Evolutionary conservation across 306 rosid species (phyloP).

Genomic region (Acmispon strigosus): DNA sequence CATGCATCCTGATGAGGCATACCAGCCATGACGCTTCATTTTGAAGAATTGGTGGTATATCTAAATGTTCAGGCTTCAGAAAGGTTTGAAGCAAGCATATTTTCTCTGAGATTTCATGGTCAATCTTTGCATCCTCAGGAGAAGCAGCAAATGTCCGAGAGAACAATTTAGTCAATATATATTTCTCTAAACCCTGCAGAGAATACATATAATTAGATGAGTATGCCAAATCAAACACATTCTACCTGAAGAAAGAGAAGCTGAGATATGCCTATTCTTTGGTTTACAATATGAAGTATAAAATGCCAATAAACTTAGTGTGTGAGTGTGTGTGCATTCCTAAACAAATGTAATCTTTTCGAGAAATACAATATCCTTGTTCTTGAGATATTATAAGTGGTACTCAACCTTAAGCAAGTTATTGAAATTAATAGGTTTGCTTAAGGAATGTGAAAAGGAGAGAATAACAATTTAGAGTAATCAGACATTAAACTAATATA

Average conservation of each 20-base stretch:
- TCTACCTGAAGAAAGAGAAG: neutral
- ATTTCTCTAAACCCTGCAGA: conserved; percentile 64
- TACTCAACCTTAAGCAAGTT: too few relatives aligned
- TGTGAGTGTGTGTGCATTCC: too few relatives aligned
- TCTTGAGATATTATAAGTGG: too few relatives aligned
- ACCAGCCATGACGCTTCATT: conserved; percentile 68
- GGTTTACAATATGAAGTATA: too few relatives aligned
- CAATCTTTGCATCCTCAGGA: conserved; percentile 45
- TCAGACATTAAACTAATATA: too few relatives aligned
- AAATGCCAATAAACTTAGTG: too few relatives aligned
- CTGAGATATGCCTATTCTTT: neutral
- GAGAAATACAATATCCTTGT: too few relatives aligned
- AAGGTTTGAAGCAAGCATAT: conserved; percentile 49
- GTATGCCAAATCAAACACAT: neutral
- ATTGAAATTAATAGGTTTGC: too few relatives aligned
- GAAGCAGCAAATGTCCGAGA: conserved; percentile 46
- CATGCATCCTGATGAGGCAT: conserved; percentile 7
- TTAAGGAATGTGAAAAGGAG: too few relatives aligned
- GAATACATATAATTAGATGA: neutral
- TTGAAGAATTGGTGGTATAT: conserved; percentile 44
- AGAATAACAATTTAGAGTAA: too few relatives aligned
- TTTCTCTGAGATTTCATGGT: conserved; percentile 44
- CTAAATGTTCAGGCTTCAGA: conserved; percentile 65
- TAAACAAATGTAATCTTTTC: too few relatives aligned
- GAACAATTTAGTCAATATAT: conserved; percentile 66